Evolutionary conservation across 345 rosid genomes (phyloP).

Genomic region (Populus davidiana): DNA sequence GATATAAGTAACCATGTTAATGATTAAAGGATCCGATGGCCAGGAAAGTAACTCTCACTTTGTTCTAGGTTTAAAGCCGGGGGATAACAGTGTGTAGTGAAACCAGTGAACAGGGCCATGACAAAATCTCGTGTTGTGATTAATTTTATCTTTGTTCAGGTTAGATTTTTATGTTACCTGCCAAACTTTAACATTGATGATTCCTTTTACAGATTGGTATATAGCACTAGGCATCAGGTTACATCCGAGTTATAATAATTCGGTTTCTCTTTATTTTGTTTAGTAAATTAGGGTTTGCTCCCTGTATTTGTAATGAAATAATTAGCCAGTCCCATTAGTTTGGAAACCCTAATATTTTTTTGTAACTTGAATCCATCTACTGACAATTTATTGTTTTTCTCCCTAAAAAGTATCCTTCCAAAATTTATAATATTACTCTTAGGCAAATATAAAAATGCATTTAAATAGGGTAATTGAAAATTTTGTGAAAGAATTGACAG

Average conservation of each 20-base stretch:
- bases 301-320: no score
- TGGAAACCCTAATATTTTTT: no score
- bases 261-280: no score
- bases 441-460: no score
- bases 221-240: neutral
- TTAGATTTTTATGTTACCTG: neutral
- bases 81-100: conserved; percentile 7
- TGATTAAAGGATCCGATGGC: neutral
- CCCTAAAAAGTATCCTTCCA: no score
- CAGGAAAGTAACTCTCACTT: neutral
- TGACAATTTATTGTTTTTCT: no score
- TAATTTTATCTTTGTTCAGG: neutral
- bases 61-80: neutral
- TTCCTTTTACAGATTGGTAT: neutral
- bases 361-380: no score
- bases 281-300: no score
- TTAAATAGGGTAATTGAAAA: no score
- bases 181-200: neutral
- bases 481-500: no score
- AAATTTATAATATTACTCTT: no score
- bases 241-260: neutral
- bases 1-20: neutral
- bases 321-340: no score
- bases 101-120: neutral
- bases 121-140: neutral